Evolutionary conservation across 345 rosid species (phyloP).

Genomic region (Ceriops decandra): DNA sequence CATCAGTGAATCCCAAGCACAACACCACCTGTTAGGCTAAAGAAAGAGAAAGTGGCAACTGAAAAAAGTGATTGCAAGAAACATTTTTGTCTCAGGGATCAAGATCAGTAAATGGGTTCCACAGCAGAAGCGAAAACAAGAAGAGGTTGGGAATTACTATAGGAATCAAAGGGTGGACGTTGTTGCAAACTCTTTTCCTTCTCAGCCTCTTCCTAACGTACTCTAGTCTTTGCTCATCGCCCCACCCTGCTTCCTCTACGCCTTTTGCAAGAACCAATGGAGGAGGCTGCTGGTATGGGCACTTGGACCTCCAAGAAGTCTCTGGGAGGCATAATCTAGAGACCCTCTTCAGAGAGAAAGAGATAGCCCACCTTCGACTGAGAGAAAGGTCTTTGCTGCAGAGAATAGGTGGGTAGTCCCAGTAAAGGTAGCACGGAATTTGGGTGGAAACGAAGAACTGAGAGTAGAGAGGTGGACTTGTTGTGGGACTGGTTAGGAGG

Average conservation of each 20-base stretch:
- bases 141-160: conserved; percentile 55
- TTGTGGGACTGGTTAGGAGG: conserved; percentile 50
- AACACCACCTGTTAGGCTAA: too few relatives aligned
- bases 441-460: conserved; percentile 48
- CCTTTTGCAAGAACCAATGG: conserved; percentile 59
- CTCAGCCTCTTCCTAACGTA: conserved; percentile 52
- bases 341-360: conserved; percentile 51
- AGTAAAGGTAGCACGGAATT: conserved; percentile 53
- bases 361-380: conserved; percentile 45
- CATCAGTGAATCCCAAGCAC: too few relatives aligned
- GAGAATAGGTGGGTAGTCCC: conserved; percentile 75
- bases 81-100: conserved; percentile 8
- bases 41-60: too few relatives aligned
- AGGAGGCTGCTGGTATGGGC: conserved; percentile 80
- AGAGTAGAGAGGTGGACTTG: conserved; percentile 46
- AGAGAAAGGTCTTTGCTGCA: conserved; percentile 32
- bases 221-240: conserved; percentile 48
- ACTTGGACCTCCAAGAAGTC: conserved; percentile 72
- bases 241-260: conserved; percentile 70
- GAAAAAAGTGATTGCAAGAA: too few relatives aligned
- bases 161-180: conserved; percentile 55
- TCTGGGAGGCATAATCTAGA: conserved; percentile 46
- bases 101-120: conserved; percentile 46
- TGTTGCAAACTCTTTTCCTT: conserved; percentile 37
- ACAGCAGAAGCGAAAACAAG: conserved; percentile 47